Evolutionary conservation across 2,329 filamentous ascomycete species (phyloP).

Genomic region (Trichophyton benhamiae): DNA sequence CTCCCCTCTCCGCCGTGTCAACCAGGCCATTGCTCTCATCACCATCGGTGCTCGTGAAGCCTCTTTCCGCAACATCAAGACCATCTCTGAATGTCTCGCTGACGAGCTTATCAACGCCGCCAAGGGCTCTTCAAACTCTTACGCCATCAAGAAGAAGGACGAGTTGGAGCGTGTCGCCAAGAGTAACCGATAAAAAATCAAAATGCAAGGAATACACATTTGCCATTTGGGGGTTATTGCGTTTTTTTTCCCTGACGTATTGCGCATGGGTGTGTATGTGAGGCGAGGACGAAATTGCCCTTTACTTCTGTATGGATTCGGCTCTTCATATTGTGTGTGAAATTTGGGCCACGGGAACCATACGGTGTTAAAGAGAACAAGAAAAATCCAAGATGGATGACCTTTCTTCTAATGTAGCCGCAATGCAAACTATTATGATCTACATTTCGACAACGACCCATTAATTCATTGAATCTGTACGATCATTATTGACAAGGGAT

Average conservation of each 20-base stretch:
- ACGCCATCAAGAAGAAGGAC: constrained; percentile 99
- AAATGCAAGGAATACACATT: constrained; percentile 30
- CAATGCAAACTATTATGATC: constrained; percentile 12
- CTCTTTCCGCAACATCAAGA: constrained; percentile 99
- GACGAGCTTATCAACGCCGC: constrained; percentile 99
- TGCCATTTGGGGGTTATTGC: constrained; percentile 17
- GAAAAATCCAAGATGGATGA: constrained; percentile 11
- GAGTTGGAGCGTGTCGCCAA: constrained; percentile 99
- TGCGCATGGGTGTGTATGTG: constrained; percentile 19
- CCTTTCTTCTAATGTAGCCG: constrained; percentile 13
- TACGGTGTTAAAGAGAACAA: constrained; percentile 5
- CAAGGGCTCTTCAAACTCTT: constrained; percentile 99
- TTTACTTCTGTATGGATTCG: constrained; percentile 14
- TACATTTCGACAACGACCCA: not conserved
- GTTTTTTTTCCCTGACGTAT: constrained; percentile 3
- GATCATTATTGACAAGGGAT: not conserved
- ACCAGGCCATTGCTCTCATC: constrained; percentile 98
- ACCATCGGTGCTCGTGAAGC: constrained; percentile 98
- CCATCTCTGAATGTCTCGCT: constrained; percentile 96
- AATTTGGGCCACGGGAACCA: constrained; percentile 4
- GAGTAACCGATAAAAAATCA: constrained; percentile 86
- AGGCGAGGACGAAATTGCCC: constrained; percentile 18
- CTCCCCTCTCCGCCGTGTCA: constrained; percentile 96
- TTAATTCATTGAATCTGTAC: not conserved
- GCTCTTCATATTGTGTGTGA: constrained; percentile 13